phyloP scores from a whole-genome alignment of 192 early-diverging fungal genomes.

The Funneliformis mosseae region DNA sequence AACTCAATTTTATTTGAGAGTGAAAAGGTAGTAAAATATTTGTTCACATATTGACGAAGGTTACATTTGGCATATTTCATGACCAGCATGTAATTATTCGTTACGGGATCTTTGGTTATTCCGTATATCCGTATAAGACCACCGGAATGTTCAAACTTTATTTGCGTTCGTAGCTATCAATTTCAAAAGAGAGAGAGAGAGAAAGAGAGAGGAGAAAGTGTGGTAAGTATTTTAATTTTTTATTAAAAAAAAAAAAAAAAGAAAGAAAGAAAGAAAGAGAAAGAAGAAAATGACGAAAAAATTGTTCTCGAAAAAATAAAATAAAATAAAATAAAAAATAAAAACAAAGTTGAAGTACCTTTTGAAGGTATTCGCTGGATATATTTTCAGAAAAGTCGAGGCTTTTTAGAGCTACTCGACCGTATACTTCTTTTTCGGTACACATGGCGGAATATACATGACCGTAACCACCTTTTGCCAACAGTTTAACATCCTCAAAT shows the following conservation, averaged over 20 bases:
- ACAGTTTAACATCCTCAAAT: neutral
- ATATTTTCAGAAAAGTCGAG: neutral
- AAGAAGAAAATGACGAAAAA: too few species aligned
- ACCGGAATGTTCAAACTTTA: neutral
- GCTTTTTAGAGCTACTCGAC: neutral
- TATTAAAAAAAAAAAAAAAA: too few species aligned
- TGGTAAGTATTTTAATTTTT: too few species aligned
- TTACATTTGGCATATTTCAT: slow-evolving; percentile 15
- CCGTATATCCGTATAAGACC: neutral
- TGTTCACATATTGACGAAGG: neutral
- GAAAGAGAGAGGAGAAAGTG: too few species aligned
- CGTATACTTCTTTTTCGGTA: neutral
- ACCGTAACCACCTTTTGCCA: neutral
- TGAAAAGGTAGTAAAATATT: neutral
- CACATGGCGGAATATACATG: neutral
- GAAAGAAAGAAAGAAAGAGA: too few species aligned
- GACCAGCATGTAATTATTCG: slow-evolving; percentile 17
- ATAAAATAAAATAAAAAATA: too few species aligned
- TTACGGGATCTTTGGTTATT: neutral
- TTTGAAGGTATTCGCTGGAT: neutral
- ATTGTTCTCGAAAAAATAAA: too few species aligned
- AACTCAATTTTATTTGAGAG: neutral
- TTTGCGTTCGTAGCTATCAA: neutral
- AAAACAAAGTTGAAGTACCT: too few species aligned
- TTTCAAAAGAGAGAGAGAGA: too few species aligned